A percentile compares a stretch with the other conserved stretches of the same genome.
These are phyloP conservation scores for Diutina catenulata DNA, from an alignment of 1,139 yeast genomes.

Conservation along the genomic window DNA sequence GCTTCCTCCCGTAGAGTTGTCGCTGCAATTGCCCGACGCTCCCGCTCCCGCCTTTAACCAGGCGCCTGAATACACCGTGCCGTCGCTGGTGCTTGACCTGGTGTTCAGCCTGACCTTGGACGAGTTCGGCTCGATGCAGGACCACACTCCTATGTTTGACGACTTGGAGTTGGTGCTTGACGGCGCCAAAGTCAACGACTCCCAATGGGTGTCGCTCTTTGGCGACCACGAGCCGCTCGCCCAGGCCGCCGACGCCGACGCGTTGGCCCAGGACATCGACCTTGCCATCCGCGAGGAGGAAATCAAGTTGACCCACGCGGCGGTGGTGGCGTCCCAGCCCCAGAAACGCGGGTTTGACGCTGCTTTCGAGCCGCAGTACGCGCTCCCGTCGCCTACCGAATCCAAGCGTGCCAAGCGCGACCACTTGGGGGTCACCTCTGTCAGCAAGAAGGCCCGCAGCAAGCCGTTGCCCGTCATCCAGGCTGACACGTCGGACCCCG, in stretches of 20 bases:
- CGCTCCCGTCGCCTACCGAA: constrained; percentile 5
- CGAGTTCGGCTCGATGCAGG: constrained; percentile 14
- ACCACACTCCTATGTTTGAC: constrained; percentile 56
- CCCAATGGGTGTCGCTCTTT: constrained; percentile 57
- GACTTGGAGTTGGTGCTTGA: constrained; percentile 37
- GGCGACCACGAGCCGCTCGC: constrained; percentile 17
- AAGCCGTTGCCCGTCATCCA: constrained; percentile 59
- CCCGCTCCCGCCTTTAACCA: not conserved
- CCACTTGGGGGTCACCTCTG: constrained; percentile 51
- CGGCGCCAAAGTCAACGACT: constrained; percentile 35
- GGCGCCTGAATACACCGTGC: constrained; percentile 3
- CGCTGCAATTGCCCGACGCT: not conserved
- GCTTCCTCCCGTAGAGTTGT: not conserved
- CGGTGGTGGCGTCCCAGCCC: constrained; percentile 1
- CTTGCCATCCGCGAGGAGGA: constrained; percentile 4
- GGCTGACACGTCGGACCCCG: constrained; percentile 48
- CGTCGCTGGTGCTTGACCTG: constrained; percentile 36
- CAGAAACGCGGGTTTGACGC: not conserved
- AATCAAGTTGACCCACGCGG: constrained; percentile 5
- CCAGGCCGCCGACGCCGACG: constrained; percentile 8
- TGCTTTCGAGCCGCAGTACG: constrained; percentile 2
- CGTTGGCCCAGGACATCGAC: constrained; percentile 2
- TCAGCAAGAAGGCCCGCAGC: constrained; percentile 49
- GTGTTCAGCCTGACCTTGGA: constrained; percentile 42
- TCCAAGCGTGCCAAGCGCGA: constrained; percentile 24